Conservation (phyloP, 495 filamentous ascomycete genomes). For the Ascodesmis nigricans region DNA sequence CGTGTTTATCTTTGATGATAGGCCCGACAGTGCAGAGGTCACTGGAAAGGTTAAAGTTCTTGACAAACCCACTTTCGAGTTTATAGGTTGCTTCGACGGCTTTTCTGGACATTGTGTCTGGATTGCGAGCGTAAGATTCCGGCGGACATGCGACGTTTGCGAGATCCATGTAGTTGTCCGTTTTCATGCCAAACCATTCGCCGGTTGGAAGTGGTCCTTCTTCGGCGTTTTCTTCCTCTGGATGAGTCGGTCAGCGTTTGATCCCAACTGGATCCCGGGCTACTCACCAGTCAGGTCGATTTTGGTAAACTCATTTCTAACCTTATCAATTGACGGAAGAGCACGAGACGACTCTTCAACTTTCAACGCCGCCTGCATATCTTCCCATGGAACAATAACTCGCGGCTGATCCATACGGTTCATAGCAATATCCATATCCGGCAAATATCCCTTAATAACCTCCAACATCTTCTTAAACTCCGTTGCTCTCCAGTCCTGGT, state of each 20-base stretch:
- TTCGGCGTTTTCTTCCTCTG: background rate
- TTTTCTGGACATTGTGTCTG: constrained; percentile 23
- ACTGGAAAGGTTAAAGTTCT: constrained; percentile 41
- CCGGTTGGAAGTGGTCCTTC: constrained; percentile 8
- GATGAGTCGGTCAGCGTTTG: background rate
- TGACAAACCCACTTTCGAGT: constrained; percentile 31
- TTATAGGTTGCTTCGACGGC: constrained; percentile 19
- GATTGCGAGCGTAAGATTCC: constrained; percentile 32
- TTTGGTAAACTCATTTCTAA: constrained; percentile 24
- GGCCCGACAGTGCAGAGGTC: constrained; percentile 42
- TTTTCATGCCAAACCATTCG: constrained; percentile 7
- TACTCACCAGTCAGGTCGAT: constrained; percentile 9
- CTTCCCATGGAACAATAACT: constrained; percentile 43
- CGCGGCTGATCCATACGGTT: constrained; percentile 51
- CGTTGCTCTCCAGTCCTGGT: constrained; percentile 40
- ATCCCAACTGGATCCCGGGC: too few relatives aligned
- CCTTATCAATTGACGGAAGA: constrained; percentile 22
- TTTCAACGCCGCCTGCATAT: constrained; percentile 34
- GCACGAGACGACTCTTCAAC: constrained; percentile 30
- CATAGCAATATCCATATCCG: constrained; percentile 50
- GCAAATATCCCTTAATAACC: constrained; percentile 38
- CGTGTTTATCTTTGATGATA: constrained; percentile 37
- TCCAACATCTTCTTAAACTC: constrained; percentile 37
- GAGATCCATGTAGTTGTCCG: constrained; percentile 37
- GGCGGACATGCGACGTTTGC: constrained; percentile 39